Evolutionary conservation across 805 yeast species (phyloP).

Genomic region (Middelhovenomyces tepae): DNA sequence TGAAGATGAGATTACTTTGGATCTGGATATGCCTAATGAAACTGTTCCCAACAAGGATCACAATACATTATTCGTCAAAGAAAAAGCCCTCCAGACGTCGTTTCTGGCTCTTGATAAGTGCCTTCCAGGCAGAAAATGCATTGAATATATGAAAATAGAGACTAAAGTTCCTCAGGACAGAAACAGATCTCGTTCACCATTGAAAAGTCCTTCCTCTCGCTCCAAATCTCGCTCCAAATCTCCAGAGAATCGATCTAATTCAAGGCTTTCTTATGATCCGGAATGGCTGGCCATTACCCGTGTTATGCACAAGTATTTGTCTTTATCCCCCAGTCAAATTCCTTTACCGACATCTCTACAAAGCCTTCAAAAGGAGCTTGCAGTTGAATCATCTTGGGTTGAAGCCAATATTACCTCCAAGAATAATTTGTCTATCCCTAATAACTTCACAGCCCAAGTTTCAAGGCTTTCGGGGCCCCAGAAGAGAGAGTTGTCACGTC

Average conservation of each 20-base stretch:
- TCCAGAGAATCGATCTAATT: background rate
- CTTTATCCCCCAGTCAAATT: constrained; percentile 2
- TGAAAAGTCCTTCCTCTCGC: constrained; percentile 8
- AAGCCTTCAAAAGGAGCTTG: constrained; percentile 10
- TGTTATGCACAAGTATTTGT: constrained; percentile 18
- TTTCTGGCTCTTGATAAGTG: constrained; percentile 86
- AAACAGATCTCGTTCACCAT: background rate
- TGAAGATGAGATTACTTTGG: constrained; percentile 22
- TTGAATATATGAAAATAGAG: constrained; percentile 42
- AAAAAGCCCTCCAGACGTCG: constrained; percentile 26
- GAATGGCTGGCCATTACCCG: constrained; percentile 31
- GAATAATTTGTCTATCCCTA: constrained; percentile 22
- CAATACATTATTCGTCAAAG: background rate
- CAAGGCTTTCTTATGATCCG: constrained; percentile 24
- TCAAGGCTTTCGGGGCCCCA: constrained; percentile 1
- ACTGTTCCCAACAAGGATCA: background rate
- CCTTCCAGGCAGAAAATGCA: constrained; percentile 49
- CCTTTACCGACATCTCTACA: constrained; percentile 3
- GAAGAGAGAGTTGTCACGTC: background rate
- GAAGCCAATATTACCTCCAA: constrained; percentile 19
- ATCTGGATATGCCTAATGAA: constrained; percentile 20
- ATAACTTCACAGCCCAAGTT: constrained; percentile 20
- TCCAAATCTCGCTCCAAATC: constrained; percentile 5
- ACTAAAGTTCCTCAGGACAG: background rate
- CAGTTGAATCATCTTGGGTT: constrained; percentile 23